Evolutionary conservation across 768 basidiomycete genomes (phyloP), one percentile per base, ranked within the genome.

Genomic region (Mycena leptocephala): DNA sequence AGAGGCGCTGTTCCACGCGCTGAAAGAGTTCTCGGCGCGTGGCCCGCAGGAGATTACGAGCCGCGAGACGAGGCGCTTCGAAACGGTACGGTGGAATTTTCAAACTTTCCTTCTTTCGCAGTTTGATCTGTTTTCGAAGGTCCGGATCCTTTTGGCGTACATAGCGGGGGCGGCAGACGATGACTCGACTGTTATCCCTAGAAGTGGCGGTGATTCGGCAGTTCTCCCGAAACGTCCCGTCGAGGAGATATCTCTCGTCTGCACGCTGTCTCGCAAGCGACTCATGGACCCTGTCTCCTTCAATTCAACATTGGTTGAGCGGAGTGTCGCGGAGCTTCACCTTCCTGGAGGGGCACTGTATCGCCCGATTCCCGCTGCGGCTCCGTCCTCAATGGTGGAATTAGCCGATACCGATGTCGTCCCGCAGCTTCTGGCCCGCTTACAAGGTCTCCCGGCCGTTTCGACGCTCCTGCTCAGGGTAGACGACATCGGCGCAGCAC

Each of bases 211-310:
- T 37, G 35, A 37, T 24, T 59, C 74, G 14, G 26, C 53, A 13
- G 39, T 67, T 5, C 3, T 43, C 41, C 22, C 53, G 2, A 30
- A 70, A 18, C 46, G 74, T 8, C 70, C 80, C 16, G 64, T 82
- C 26, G 80, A 81, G 48, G 76, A 79, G 7, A 56, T 80, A 30
- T 78, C 80, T 0, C 76, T 83, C 3, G 37, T 79, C 10, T 82
- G 81, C 53, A 26, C 80, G 0, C 20, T 76, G 5, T 83, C 83
- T 16, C 74, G 70, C 11, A 82, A 81, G 37, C 76, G 74, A 3
- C 71, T 83, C 24, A 39, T 16, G 18, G 79, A 83, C 58, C 83
- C 83, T 1, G 78, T 83, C 8, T 30, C 70, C 13, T 53, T 80
- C 41, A 2, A 62, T 1, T 22, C 2, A 28, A 18, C 18, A 24